Conservation (phyloP, 176 grass and related monocot species). For the Thinopyrum elongatum region DNA sequence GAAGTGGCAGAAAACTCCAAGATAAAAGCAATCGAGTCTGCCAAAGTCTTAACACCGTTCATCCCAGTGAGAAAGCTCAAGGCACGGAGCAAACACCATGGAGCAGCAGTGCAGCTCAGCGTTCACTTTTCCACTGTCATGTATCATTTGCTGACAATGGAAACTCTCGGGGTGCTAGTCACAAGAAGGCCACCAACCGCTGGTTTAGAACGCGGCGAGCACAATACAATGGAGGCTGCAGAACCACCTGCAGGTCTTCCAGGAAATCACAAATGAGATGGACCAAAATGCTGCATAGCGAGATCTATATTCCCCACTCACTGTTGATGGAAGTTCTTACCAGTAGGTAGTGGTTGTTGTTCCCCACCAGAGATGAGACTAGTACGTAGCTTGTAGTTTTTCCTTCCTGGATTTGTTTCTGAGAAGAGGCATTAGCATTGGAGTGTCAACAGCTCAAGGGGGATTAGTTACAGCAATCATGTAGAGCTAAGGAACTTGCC, state of each 20-base stretch:
- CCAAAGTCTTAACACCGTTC: constrained; percentile 22
- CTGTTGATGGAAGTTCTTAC: constrained; percentile 23
- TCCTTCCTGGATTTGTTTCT: no score
- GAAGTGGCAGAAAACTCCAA: constrained; percentile 31
- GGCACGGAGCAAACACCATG: constrained; percentile 19
- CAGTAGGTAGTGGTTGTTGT: background rate
- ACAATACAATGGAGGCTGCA: constrained; percentile 16
- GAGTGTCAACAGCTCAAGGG: background rate
- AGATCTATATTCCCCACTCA: background rate
- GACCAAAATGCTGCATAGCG: constrained; percentile 29
- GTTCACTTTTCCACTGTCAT: constrained; percentile 33
- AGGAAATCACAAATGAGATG: constrained; percentile 51
- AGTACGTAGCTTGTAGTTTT: background rate
- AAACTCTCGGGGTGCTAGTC: constrained; percentile 8
- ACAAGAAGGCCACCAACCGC: background rate
- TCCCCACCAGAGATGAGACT: background rate
- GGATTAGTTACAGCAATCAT: background rate
- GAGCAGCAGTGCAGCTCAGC: constrained; percentile 35
- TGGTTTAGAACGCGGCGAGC: constrained; percentile 16
- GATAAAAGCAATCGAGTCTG: constrained; percentile 1
- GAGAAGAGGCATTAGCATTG: background rate
- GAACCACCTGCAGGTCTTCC: constrained; percentile 45
- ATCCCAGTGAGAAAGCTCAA: constrained; percentile 29
- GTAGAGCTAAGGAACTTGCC: background rate
- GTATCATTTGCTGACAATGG: constrained; percentile 12